phyloP scores from a whole-genome alignment of 169 alveolate genomes.

The Eimeria falciformis region DNA sequence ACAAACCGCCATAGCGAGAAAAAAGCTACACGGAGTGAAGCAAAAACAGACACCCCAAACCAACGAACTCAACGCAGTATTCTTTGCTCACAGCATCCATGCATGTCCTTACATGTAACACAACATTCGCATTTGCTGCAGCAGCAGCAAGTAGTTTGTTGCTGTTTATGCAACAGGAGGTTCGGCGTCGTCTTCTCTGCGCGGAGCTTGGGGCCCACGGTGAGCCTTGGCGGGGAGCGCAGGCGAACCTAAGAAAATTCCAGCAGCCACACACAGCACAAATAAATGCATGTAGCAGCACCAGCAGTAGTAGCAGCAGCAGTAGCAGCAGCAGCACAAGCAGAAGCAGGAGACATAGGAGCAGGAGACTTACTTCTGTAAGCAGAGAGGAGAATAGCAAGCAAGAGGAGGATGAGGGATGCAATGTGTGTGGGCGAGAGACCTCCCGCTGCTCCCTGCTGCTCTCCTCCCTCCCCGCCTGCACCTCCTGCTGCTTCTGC shows the following conservation, averaged over 20 bases:
- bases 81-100: background rate
- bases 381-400: constrained; percentile 31
- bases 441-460: background rate
- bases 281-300: background rate
- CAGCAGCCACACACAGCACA: constrained; percentile 26
- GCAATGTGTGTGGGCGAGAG: constrained; percentile 32
- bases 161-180: background rate
- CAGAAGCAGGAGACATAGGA: background rate
- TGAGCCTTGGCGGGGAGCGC: background rate
- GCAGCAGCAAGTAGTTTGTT: background rate
- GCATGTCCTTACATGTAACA: background rate
- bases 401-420: constrained; percentile 20
- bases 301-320: background rate
- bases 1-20: background rate
- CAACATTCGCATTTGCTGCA: background rate
- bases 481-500: constrained; percentile 10
- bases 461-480: background rate
- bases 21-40: background rate
- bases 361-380: constrained; percentile 17
- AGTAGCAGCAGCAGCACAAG: background rate
- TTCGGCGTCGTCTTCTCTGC: background rate
- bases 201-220: background rate
- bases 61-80: background rate
- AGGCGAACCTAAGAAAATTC: background rate
- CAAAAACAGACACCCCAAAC: background rate